Evolutionary conservation across 371 early-diverging fungal species (phyloP), one percentile per base, ranked within the genome.

Genomic region (Circinella umbellata): DNA sequence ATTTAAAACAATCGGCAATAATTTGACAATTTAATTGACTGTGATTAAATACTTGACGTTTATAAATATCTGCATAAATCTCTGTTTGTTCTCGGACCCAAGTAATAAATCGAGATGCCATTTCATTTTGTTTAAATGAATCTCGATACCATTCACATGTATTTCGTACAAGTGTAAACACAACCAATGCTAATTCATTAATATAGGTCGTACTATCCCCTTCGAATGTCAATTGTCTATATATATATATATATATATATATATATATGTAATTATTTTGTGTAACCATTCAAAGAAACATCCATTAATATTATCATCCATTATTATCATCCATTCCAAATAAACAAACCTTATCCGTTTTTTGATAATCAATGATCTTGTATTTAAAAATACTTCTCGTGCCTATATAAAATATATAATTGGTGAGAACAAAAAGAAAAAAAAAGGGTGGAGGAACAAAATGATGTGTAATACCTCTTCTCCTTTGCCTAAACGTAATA

Each of bases 101-200:
- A 18, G 93, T 94, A 18, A 98, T 90, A 67, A 98, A 92, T 8
- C 94, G 93, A 18, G 96, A 95, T 0, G 94, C 89, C 94, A 97
- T 93, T 39, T 88, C 87, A 62, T 94, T 88, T 70, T 95, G 94
- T 34, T 90, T 88, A 76, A 98, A 97, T 4, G 95, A 91, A 46
- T 86, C 89, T 66, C 91, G 88, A 78, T 94, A 98, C 98, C 98
- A 98, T 66, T 96, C 95, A 68, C 95, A 95, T 0, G 97, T 96
- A 73, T 96, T 95, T 70, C 93, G 89, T 70, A 97, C 93, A 68
- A 96, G 76, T 6, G 94, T 87, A 73, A 97, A 97, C 20, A 93
- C 91, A 46, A 96, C 91, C 62, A 94, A 83, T 0, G 96, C 92
- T 49, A 96, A 85, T 73, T 96, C 94, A 62, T 90, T 86, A 46